Base-by-base conservation (phyloP, 179 eudicot genomes). In the Pouteria campechiana region DNA sequence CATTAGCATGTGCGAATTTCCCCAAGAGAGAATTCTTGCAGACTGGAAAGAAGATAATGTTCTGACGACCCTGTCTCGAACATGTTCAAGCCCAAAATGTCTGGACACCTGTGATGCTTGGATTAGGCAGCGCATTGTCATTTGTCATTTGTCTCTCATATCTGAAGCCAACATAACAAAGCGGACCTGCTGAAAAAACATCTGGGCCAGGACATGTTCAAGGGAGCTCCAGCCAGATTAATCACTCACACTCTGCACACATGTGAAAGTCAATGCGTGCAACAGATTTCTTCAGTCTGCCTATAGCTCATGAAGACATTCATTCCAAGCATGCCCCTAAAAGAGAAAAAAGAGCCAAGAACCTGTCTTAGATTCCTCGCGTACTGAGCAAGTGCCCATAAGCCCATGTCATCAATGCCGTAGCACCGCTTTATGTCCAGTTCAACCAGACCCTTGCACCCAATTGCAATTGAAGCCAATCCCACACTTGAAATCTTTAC, bases 371-470 rank as follows among this genome's bases (percentile, higher is more conserved):
- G 25, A 50, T 81, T 75, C 59, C 65, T 58, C 3, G 77, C 68
- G 49, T 74, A 60, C 42, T 58, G 60, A 23, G 87, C 83, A 43
- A 85, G 68, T 38, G 92, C 74, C 73, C 69, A 72, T 40, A 81
- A 85, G 4, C 92, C 95, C 0, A 61, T 42, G 58, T 85, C 95
- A 38, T 73, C 57, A 15, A 85, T 66, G 32, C 67, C 75, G 37
- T 46, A 44, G 43, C 92, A 85, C 35, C 66, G 68, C 46, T 85
- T 85, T 14, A 85, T 23, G 64, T 85, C 95, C 66, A 85, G 54
- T 30, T 68, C 71, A 1, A 75, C 38, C 41, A 85, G 73, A 36
- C 56, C 73, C 60, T 46, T 67, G 71, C 92, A 85, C 18, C 95
- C 87, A 38, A 61, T 62, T 3, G 74, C 84, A 38, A 85, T 21